phyloP scores from a whole-genome alignment of 768 basidiomycete species.

The Stropharia rugosoannulata region DNA sequence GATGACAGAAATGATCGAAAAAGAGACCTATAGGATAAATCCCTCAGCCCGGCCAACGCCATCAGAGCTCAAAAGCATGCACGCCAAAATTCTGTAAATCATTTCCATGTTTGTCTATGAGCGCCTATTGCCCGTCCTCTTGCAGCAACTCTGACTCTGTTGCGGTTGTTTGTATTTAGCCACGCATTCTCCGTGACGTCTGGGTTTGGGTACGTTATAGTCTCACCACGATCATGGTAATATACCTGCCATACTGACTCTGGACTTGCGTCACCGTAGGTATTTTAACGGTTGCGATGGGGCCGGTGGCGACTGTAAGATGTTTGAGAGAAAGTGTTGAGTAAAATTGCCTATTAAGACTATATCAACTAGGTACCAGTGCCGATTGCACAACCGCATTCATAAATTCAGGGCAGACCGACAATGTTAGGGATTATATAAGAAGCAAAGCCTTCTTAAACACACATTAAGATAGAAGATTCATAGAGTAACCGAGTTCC shows the following conservation, averaged over 20 bases:
- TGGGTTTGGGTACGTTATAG: constrained; percentile 25
- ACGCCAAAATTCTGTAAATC: constrained; percentile 62
- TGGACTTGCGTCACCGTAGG: neutral
- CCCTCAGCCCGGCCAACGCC: constrained; percentile 5
- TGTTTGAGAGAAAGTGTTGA: neutral
- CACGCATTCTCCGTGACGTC: constrained; percentile 32
- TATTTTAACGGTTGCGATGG: constrained; percentile 1
- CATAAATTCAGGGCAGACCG: constrained; percentile 22
- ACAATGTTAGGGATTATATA: no score
- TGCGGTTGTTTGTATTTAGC: no score
- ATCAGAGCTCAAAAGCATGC: constrained; percentile 13
- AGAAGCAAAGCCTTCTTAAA: no score
- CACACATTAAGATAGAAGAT: no score
- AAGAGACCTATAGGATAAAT: constrained; percentile 44
- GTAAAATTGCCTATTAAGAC: neutral
- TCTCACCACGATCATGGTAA: no score
- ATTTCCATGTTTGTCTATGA: constrained; percentile 7
- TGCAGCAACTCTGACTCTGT: no score
- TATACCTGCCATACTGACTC: no score
- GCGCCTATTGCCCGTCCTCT: no score
- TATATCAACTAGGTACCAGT: constrained; percentile 20
- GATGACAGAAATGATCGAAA: constrained; percentile 75
- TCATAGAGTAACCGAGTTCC: no score
- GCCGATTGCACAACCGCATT: constrained; percentile 30
- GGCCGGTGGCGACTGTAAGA: constrained; percentile 2